Base-by-base conservation (phyloP, 257 asterid species). In the Hygrophila difformis region DNA sequence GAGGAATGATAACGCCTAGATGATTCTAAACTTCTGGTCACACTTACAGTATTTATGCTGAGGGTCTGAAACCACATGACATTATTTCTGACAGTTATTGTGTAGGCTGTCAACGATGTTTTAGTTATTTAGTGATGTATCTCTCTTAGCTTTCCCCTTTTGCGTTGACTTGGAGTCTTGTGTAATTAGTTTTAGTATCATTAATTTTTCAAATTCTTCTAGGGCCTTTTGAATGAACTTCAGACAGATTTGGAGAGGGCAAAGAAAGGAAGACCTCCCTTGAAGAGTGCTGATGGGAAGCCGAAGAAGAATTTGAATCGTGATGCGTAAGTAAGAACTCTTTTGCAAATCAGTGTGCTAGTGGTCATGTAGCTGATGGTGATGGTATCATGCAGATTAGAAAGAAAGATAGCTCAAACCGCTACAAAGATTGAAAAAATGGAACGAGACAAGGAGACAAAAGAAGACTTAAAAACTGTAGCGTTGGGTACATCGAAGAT, bases 401-500 rank as follows among this genome's bases (percentile, higher is more conserved):
- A 80, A 89, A 82, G 43, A 66, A 86, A 86, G 82, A 80, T 91
- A 34, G 69, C 75, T 51, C 93, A 82, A 74, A 68, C 84, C 13
- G 64, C 15, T 12, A 76, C 61, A 24, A 91, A 72, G 79, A 80
- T 91, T 31, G 93, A 82, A 62, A 86, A 68, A 46, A 77, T 79
- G 79, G 99, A 86, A 63, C 68, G 82, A 13, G 93, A 86, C 31
- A 91, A 75, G 74, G 70, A 68, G 56, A 68, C 82, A 1, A 91
- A 91, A 69, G 99, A 91, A 62, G 95, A 86, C 41, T 37, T 86
- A 60, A 91, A 91, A 62, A 82, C 79, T 15, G 84, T 91, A 35
- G 99, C 99, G 12, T 62, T 91, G 74, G 95, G 99, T 34, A 91
- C 99, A 7, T 91, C 99, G 20, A 91, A 82, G 85, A 82, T 82